Percentiles rank a stretch among this genome's conserved stretches.
Evolutionary conservation across 306 rosid genomes (phyloP).

Genomic region (Acacia melanoxylon): DNA sequence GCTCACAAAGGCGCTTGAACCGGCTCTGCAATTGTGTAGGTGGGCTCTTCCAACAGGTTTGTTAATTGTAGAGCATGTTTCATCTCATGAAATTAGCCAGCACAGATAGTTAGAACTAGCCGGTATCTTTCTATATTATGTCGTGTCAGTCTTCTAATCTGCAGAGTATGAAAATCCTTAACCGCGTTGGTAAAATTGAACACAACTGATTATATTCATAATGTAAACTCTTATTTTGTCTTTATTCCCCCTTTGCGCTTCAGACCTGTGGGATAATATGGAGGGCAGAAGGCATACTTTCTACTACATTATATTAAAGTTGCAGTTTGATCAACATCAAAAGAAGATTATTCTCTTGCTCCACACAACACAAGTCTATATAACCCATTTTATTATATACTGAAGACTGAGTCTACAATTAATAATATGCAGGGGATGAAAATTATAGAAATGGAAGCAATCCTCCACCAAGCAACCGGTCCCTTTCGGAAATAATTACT

Average conservation of each 20-base stretch:
- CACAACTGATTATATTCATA: neutral
- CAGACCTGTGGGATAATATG: neutral
- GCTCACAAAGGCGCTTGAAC: slow-evolving; percentile 84
- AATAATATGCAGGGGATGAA: slow-evolving; percentile 54
- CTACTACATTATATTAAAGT: neutral
- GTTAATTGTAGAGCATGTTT: slow-evolving; percentile 42
- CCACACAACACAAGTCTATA: slow-evolving; percentile 1
- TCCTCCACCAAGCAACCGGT: slow-evolving; percentile 57
- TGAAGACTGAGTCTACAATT: slow-evolving; percentile 26
- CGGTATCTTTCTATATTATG: slow-evolving; percentile 12
- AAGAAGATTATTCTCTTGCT: slow-evolving; percentile 2
- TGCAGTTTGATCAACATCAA: neutral
- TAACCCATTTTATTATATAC: slow-evolving; percentile 24
- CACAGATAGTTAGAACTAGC: slow-evolving; percentile 18
- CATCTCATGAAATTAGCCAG: slow-evolving; percentile 25
- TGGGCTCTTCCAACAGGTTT: slow-evolving; percentile 91
- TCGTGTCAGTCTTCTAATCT: neutral
- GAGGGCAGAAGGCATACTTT: neutral
- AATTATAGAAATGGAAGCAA: slow-evolving; percentile 35
- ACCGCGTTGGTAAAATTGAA: neutral
- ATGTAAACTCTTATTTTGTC: neutral
- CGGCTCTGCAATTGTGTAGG: slow-evolving; percentile 85
- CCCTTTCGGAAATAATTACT: slow-evolving; percentile 76
- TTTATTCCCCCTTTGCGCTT: neutral
- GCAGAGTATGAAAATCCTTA: slow-evolving; percentile 1